Evolutionary conservation across 176 grass and related monocot species (phyloP).

Genomic region (Aegilops sharonensis): DNA sequence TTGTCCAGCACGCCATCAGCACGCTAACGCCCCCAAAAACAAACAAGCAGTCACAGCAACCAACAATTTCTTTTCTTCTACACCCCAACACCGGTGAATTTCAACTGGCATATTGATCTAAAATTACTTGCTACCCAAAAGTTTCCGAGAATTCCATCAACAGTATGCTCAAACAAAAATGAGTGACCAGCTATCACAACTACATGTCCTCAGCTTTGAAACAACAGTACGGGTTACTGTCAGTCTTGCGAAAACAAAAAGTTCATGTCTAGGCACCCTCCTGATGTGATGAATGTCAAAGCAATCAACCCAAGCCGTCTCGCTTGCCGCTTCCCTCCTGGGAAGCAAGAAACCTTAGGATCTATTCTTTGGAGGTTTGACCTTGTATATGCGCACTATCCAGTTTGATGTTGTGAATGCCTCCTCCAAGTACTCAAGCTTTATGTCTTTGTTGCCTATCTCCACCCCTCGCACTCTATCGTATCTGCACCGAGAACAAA

Average conservation of each 20-base stretch:
- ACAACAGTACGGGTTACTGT: constrained; percentile 23
- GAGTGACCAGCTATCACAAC: constrained; percentile 2
- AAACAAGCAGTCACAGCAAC: neutral
- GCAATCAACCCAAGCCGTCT: neutral
- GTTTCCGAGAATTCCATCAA: constrained; percentile 33
- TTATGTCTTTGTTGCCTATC: constrained; percentile 96
- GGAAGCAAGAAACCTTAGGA: constrained; percentile 42
- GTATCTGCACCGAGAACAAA: constrained; percentile 49
- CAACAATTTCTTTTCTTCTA: neutral
- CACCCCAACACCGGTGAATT: neutral
- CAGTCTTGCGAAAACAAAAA: constrained; percentile 37
- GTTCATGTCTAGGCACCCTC: neutral
- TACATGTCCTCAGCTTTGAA: constrained; percentile 6
- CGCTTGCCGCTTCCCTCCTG: neutral
- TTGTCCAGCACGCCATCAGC: too few species aligned
- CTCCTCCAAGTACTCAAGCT: constrained; percentile 98
- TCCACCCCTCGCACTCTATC: constrained; percentile 95
- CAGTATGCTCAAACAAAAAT: constrained; percentile 26
- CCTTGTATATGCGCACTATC: constrained; percentile 99
- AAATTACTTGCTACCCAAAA: constrained; percentile 33
- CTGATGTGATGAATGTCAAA: neutral
- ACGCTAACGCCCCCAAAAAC: too few species aligned
- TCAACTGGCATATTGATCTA: neutral
- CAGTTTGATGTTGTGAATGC: constrained; percentile 94
- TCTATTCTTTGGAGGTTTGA: constrained; percentile 95